Base-by-base conservation (phyloP, 1,139 yeast species). In the Spathaspora sp. region DNA sequence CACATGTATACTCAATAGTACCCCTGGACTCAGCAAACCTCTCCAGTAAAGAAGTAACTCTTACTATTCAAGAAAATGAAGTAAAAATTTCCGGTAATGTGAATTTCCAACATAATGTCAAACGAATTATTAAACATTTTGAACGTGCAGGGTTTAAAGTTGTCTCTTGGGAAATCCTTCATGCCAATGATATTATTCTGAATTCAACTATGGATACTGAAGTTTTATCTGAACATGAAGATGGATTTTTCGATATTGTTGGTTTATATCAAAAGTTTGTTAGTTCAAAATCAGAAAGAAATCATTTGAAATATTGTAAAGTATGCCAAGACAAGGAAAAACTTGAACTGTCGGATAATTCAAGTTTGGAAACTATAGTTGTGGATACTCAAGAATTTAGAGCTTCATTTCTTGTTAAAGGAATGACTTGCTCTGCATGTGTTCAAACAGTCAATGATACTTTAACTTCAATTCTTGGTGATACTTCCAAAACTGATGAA, bases 361-460 rank as follows among this genome's bases (percentile, higher is more conserved):
- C 63, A 1, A 43, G 52, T n/a, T 36, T 65, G 7, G 64, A 61
- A 39, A 66, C 74, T 0, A 24, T 37, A 5, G 64, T 63, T 11
- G 67, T 69, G n/a, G 66, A 57, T 8, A 56, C 54, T 5, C 54
- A 58, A 20, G 76, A 71, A 45, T 70, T 52, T 46, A 55, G 77
- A 44, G 89, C 86, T 0, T 75, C 80, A 1, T 76, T 80, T 47
- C 66, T 82, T 5, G 68, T 85, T 42, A 74, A 76, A 5, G 89
- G 87, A 1, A 83, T 84, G 89, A 75, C 87, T 0, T 83, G 89
- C 57, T 76, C 84, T 1, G 67, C 84, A 2, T 84, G 89, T 60
- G 74, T 76, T 1, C 64, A 67, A 16, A 56, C 80, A 0, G 76
- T 85, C 2, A 65, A 75, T 2, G 68, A 68, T 7, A 70, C 73